A percentile compares a stretch with the other conserved stretches of the same genome.
These are phyloP conservation scores for Lasiosphaeris hirsuta DNA, from an alignment of 495 filamentous ascomycete species.

Conservation along the genomic window DNA sequence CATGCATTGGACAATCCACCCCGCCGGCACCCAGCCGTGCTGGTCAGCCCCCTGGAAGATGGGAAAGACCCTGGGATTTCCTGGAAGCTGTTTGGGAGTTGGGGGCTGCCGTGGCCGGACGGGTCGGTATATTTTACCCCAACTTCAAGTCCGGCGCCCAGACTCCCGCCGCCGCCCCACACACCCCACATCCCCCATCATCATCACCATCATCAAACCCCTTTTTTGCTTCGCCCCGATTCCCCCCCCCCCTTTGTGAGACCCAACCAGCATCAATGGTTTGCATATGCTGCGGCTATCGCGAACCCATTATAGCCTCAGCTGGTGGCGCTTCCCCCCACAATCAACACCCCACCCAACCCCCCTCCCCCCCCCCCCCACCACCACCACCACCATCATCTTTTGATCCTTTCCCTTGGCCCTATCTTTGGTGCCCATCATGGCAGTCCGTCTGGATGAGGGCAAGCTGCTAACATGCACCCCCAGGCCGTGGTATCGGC, in stretches of 20 bases:
- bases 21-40: too few relatives aligned
- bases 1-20: too few relatives aligned
- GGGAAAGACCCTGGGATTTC: too few relatives aligned
- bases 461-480: not conserved
- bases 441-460: not conserved
- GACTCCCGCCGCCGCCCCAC: not conserved
- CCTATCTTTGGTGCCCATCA: not conserved
- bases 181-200: slow-evolving; percentile 12
- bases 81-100: not conserved
- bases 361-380: too few relatives aligned
- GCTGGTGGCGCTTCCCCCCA: not conserved
- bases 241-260: not conserved
- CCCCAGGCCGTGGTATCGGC: slow-evolving; percentile 67
- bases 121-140: slow-evolving; percentile 28
- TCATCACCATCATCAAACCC: not conserved
- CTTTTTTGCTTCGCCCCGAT: slow-evolving; percentile 5
- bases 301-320: too few relatives aligned
- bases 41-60: too few relatives aligned
- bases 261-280: not conserved
- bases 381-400: too few relatives aligned
- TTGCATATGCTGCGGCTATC: not conserved
- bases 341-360: not conserved
- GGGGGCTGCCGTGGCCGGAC: slow-evolving; percentile 13
- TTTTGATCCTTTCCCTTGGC: not conserved
- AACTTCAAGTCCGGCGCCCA: slow-evolving; percentile 34